Percentiles rank a stretch among this genome's conserved stretches.
Evolutionary conservation across 805 yeast species (phyloP).

Genomic region (Monosporozyma siamensis): DNA sequence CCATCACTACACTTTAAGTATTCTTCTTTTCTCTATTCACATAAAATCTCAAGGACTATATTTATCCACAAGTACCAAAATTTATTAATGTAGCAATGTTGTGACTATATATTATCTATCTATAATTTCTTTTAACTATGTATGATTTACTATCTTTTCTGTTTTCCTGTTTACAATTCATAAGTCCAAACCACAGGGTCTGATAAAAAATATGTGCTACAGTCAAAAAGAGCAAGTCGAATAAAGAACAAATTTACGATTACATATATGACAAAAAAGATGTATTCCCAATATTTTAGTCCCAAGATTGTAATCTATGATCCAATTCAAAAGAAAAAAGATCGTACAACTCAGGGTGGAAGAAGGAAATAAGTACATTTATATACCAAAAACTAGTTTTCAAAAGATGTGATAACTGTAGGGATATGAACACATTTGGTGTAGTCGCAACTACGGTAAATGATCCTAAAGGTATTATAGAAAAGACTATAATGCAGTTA

Average conservation of each 20-base stretch:
- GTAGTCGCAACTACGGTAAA: slow-evolving; percentile 29
- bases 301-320: slow-evolving; percentile 24
- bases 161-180: not conserved
- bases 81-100: not conserved
- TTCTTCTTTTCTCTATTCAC: no score
- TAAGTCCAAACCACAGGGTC: no score
- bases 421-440: slow-evolving; percentile 25
- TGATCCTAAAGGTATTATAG: slow-evolving; percentile 14
- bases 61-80: not conserved
- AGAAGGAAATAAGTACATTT: slow-evolving; percentile 20
- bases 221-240: no score
- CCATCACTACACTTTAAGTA: no score
- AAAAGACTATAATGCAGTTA: slow-evolving; percentile 6
- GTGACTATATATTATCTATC: not conserved
- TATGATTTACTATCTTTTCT: not conserved
- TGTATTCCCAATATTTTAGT: slow-evolving; percentile 28
- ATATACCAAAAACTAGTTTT: slow-evolving; percentile 32
- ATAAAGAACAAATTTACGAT: no score
- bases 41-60: no score
- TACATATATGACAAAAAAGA: not conserved
- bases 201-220: no score
- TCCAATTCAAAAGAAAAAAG: slow-evolving; percentile 5
- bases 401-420: slow-evolving; percentile 14
- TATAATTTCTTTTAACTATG: no score
- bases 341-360: slow-evolving; percentile 30